phyloP scores from a whole-genome alignment of 2,329 filamentous ascomycete species.

The Fusarium sp. region DNA sequence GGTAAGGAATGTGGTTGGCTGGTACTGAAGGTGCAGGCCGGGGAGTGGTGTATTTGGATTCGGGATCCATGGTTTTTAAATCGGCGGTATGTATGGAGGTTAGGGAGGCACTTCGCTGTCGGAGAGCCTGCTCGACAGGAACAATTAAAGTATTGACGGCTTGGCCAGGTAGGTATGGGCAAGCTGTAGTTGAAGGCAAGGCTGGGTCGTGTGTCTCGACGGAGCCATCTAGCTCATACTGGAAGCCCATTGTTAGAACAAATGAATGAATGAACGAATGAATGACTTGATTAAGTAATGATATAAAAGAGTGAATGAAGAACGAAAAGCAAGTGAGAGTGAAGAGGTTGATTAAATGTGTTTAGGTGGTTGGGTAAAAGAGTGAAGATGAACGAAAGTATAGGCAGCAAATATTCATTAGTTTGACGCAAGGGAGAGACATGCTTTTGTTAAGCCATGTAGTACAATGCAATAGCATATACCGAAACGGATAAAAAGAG shows the following conservation, averaged over 20 bases:
- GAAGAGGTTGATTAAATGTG: slow-evolving; percentile 34
- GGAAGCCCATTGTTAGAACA: slow-evolving; percentile 44
- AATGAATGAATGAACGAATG: slow-evolving; percentile 23
- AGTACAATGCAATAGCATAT: slow-evolving; percentile 15
- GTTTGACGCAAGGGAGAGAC: slow-evolving; percentile 39
- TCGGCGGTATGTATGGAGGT: slow-evolving; percentile 69
- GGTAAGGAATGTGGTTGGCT: slow-evolving; percentile 38
- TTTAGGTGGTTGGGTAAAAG: slow-evolving; percentile 31
- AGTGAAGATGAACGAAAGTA: slow-evolving; percentile 21
- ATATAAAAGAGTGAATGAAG: slow-evolving; percentile 24
- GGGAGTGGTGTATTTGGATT: slow-evolving; percentile 79
- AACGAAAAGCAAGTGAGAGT: slow-evolving; percentile 24
- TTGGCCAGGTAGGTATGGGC: slow-evolving; percentile 90
- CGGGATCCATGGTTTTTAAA: slow-evolving; percentile 81
- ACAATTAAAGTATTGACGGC: slow-evolving; percentile 86
- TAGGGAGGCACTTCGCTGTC: slow-evolving; percentile 73
- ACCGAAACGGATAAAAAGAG: slow-evolving; percentile 31
- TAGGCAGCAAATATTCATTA: slow-evolving; percentile 19
- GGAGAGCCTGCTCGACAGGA: slow-evolving; percentile 73
- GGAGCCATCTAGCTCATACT: slow-evolving; percentile 87
- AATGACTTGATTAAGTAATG: slow-evolving; percentile 17
- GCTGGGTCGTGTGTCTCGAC: slow-evolving; percentile 80
- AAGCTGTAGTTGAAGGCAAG: slow-evolving; percentile 79
- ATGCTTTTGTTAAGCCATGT: slow-evolving; percentile 26
- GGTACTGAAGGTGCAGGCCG: slow-evolving; percentile 63